These are phyloP conservation scores for Penicillium cosmopolitanum DNA, from an alignment of 495 filamentous ascomycete species.

Conservation along the genomic window DNA sequence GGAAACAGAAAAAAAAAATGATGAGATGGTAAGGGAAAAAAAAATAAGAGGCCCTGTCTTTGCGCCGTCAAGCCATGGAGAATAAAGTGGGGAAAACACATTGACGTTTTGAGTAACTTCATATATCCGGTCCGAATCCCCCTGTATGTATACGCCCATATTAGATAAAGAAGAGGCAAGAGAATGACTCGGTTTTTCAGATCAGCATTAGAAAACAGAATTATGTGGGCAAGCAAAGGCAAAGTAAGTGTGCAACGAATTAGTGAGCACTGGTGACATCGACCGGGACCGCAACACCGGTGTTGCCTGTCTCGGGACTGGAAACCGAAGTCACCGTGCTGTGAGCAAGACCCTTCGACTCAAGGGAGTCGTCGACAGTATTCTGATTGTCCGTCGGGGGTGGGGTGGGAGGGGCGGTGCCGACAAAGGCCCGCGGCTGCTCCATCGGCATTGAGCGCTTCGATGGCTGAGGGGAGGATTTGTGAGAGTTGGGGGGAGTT, in stretches of 20 bases:
- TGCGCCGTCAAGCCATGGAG: conserved; percentile 47
- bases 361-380: conserved; percentile 34
- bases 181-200: conserved; percentile 27
- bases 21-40: background rate
- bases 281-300: conserved; percentile 37
- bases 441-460: conserved; percentile 43
- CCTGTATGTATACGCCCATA: conserved; percentile 52
- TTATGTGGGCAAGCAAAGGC: conserved; percentile 44
- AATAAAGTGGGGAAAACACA: conserved; percentile 26
- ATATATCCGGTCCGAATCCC: conserved; percentile 37
- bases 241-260: conserved; percentile 31
- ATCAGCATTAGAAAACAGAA: conserved; percentile 30
- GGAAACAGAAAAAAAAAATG: background rate
- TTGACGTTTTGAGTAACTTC: conserved; percentile 24
- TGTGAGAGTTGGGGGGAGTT: conserved; percentile 51
- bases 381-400: conserved; percentile 46
- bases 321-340: conserved; percentile 41
- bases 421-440: conserved; percentile 36
- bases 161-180: conserved; percentile 37
- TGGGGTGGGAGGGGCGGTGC: conserved; percentile 47
- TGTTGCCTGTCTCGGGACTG: conserved; percentile 37
- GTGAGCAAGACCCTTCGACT: conserved; percentile 38
- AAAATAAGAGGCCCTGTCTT: conserved; percentile 34
- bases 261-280: conserved; percentile 35
- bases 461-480: conserved; percentile 48